Percentiles rank a stretch among this genome's conserved stretches.
Conservation (phyloP, 2,329 filamentous ascomycete genomes). For the Cladosporium austrohemisphaericum region DNA sequence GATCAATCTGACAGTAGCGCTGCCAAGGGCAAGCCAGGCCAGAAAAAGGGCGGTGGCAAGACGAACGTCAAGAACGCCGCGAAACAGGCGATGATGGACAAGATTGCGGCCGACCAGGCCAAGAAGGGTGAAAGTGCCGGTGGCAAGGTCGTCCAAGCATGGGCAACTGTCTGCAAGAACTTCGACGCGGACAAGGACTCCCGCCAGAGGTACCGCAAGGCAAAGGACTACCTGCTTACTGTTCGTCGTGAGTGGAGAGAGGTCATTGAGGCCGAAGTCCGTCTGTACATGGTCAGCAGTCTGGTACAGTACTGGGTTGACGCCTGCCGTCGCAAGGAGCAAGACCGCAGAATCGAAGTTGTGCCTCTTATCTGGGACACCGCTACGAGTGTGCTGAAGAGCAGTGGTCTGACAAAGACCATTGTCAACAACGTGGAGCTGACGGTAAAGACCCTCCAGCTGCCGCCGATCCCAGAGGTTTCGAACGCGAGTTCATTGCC, state of each 20-base stretch:
- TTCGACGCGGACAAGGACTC: constrained; percentile 46
- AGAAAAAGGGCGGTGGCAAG: constrained; percentile 31
- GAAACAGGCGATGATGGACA: constrained; percentile 44
- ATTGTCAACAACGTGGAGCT: constrained; percentile 37
- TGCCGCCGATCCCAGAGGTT: constrained; percentile 35
- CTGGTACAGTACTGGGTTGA: constrained; percentile 49
- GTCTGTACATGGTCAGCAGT: constrained; percentile 49
- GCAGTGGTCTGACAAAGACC: constrained; percentile 40
- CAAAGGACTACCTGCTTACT: constrained; percentile 46
- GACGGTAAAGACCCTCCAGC: constrained; percentile 37
- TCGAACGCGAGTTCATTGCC: constrained; percentile 15
- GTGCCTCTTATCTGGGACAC: constrained; percentile 48
- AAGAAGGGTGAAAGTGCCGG: constrained; percentile 40
- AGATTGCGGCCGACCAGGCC: constrained; percentile 40
- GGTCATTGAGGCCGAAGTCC: constrained; percentile 44
- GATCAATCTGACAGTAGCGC: constrained; percentile 26
- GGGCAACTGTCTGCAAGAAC: constrained; percentile 44
- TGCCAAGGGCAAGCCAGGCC: constrained; percentile 27
- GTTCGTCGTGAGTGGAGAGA: constrained; percentile 39
- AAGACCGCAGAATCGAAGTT: constrained; percentile 38
- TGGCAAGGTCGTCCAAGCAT: constrained; percentile 43
- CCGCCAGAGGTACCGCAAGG: constrained; percentile 47
- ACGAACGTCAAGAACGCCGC: constrained; percentile 33
- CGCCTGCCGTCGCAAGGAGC: constrained; percentile 34
- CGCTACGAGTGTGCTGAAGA: constrained; percentile 36